Conservation (phyloP, 768 basidiomycete genomes). For the Hemileccinum rubropunctum region DNA sequence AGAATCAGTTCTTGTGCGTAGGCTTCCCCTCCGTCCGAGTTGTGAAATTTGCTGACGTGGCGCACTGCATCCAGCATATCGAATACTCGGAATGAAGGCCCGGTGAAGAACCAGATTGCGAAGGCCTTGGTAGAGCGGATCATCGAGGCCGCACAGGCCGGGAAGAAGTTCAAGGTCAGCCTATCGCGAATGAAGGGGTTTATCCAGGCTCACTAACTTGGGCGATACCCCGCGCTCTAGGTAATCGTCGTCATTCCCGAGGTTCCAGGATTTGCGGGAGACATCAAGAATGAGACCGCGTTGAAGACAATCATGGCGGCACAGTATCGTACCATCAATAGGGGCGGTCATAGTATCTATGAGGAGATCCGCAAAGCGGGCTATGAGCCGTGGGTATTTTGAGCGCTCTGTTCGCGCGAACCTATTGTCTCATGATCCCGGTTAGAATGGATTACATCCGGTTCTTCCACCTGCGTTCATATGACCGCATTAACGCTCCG, state of each 20-base stretch:
- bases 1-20: slow-evolving; percentile 88
- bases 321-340: slow-evolving; percentile 85
- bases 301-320: slow-evolving; percentile 86
- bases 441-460: slow-evolving; percentile 77
- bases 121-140: slow-evolving; percentile 82
- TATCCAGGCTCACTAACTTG: neutral
- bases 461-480: slow-evolving; percentile 90
- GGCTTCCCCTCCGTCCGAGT: neutral
- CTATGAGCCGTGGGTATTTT: slow-evolving; percentile 64
- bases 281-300: slow-evolving; percentile 62
- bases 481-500: slow-evolving; percentile 87
- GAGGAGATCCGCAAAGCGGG: slow-evolving; percentile 76
- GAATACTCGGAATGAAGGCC: slow-evolving; percentile 56
- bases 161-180: slow-evolving; percentile 72
- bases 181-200: neutral
- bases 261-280: slow-evolving; percentile 86
- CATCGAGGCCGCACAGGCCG: slow-evolving; percentile 67
- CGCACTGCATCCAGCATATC: slow-evolving; percentile 59
- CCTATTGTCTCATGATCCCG: neutral
- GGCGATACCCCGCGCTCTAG: slow-evolving; percentile 33
- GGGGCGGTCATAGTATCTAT: slow-evolving; percentile 84
- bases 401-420: neutral
- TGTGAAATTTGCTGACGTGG: slow-evolving; percentile 3
- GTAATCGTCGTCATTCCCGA: slow-evolving; percentile 88
- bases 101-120: slow-evolving; percentile 82